A percentile compares a stretch with the other conserved stretches of the same genome.
Conservation (phyloP, 139 green algal genomes). For the Ettlia oleoabundans region DNA sequence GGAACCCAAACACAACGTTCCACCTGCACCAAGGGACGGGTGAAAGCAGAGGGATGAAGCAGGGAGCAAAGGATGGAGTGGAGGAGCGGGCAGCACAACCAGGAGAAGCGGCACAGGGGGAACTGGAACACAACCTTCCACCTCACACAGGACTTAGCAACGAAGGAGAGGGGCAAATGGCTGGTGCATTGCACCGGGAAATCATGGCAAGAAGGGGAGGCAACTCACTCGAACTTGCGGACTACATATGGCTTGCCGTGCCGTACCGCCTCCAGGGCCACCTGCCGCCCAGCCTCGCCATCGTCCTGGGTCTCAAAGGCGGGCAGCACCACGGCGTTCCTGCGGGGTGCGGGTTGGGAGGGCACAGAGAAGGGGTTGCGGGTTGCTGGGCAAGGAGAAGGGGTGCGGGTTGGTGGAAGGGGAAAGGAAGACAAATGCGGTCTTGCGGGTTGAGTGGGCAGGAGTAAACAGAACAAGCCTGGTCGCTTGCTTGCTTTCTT, state of each 20-base stretch:
- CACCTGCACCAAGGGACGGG: too few species aligned
- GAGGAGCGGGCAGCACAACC: too few species aligned
- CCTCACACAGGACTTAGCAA: too few species aligned
- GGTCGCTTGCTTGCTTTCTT: background rate
- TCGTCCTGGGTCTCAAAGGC: constrained; percentile 50
- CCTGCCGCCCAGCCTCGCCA: constrained; percentile 22
- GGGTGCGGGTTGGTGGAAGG: background rate
- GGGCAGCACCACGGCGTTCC: constrained; percentile 44
- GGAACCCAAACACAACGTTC: constrained; percentile 46
- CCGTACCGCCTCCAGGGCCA: constrained; percentile 33
- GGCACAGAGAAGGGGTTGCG: background rate
- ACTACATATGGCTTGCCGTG: constrained; percentile 45
- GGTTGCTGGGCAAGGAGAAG: background rate
- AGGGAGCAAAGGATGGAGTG: too few species aligned
- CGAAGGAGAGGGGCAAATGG: background rate
- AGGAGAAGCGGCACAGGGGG: too few species aligned
- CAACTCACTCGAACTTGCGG: constrained; percentile 36
- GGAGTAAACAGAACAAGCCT: background rate
- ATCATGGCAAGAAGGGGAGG: too few species aligned
- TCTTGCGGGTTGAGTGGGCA: too few species aligned
- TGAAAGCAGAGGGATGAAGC: too few species aligned
- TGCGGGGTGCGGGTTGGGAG: background rate
- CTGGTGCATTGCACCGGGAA: too few species aligned
- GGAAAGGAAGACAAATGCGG: background rate
- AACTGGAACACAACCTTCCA: too few species aligned